phyloP scores from a whole-genome alignment of 2,329 filamentous ascomycete species.

The Fonsecaea multimorphosa region DNA sequence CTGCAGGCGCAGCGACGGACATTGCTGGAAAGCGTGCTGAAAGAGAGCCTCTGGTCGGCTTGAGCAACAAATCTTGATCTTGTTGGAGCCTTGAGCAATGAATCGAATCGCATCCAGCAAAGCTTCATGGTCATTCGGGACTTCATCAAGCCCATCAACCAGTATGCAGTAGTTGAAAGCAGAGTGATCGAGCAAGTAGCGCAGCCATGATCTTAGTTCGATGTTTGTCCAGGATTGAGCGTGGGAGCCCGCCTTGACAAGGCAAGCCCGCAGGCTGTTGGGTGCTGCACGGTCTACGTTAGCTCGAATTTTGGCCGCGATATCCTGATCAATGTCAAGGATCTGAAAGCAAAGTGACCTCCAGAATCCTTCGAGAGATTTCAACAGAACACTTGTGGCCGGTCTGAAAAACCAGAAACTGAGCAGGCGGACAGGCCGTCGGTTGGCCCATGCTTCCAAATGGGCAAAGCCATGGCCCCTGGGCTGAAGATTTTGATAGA shows the following conservation, averaged over 20 bases:
- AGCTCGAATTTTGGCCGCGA: conserved; percentile 8
- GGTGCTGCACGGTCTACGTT: conserved; percentile 2
- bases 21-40: not conserved
- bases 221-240: conserved; percentile 17
- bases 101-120: not conserved
- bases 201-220: conserved; percentile 23
- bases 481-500: conserved; percentile 19
- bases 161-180: conserved; percentile 9
- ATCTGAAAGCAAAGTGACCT: conserved; percentile 25
- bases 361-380: conserved; percentile 25
- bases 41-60: conserved; percentile 22
- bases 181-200: conserved; percentile 9
- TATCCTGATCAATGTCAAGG: conserved; percentile 3
- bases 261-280: conserved; percentile 13
- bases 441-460: conserved; percentile 20
- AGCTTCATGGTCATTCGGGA: not conserved
- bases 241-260: conserved; percentile 9
- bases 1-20: conserved; percentile 14
- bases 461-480: not conserved
- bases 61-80: conserved; percentile 25
- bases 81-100: conserved; percentile 5
- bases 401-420: conserved; percentile 28
- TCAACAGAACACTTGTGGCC: conserved; percentile 17
- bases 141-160: conserved; percentile 26
- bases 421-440: conserved; percentile 12